Conservation (phyloP, 2,329 filamentous ascomycete genomes). For the Madurella mycetomatis region DNA sequence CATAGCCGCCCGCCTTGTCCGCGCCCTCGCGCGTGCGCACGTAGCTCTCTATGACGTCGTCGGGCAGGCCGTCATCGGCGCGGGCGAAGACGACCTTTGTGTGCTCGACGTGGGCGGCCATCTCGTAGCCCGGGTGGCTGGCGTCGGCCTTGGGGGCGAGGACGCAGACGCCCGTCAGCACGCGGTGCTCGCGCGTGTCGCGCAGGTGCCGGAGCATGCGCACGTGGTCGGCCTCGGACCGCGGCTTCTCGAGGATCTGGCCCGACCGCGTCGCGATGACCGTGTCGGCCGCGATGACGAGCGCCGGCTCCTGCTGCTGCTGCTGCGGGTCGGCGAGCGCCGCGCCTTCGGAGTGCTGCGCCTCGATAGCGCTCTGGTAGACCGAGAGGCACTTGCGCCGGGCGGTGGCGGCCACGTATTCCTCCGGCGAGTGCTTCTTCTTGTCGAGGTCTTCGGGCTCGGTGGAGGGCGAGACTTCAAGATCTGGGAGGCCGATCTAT, state of each 20-base stretch:
- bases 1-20: slow-evolving; percentile 96
- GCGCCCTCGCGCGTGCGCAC: slow-evolving; percentile 83
- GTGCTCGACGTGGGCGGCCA: slow-evolving; percentile 81
- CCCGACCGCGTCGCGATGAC: slow-evolving; percentile 75
- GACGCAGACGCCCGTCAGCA: slow-evolving; percentile 80
- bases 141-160: slow-evolving; percentile 79
- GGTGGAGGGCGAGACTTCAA: slow-evolving; percentile 80
- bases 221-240: slow-evolving; percentile 74
- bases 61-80: slow-evolving; percentile 53
- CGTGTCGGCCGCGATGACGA: slow-evolving; percentile 89
- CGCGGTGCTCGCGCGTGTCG: slow-evolving; percentile 72
- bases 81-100: slow-evolving; percentile 83
- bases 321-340: slow-evolving; percentile 19
- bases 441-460: slow-evolving; percentile 86
- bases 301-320: slow-evolving; percentile 61
- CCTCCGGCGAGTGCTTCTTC: slow-evolving; percentile 65
- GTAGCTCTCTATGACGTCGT: slow-evolving; percentile 78
- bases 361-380: slow-evolving; percentile 45
- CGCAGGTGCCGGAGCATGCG: slow-evolving; percentile 78
- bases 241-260: slow-evolving; percentile 85
- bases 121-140: slow-evolving; percentile 76
- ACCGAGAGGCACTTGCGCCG: slow-evolving; percentile 77
- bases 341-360: slow-evolving; percentile 32
- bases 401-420: slow-evolving; percentile 88
- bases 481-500: slow-evolving; percentile 71